Evolutionary conservation across 2,329 filamentous ascomycete species (phyloP).

Genomic region (Fusarium zealandicum): DNA sequence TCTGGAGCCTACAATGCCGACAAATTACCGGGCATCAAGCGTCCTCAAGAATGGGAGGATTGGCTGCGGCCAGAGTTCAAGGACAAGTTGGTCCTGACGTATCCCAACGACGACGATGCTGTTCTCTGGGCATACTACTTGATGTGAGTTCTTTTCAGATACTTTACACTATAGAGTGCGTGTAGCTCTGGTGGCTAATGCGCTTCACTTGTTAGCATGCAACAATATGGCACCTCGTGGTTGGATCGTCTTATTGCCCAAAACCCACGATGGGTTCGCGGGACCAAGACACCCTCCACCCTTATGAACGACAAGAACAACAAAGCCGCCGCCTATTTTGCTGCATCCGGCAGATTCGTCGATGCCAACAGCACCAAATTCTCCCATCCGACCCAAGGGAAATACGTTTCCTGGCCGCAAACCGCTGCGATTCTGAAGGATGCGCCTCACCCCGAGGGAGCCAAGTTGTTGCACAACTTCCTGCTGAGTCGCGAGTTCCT

Average conservation of each 20-base stretch:
- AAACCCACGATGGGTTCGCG: slow-evolving; percentile 62
- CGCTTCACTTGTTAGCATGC: slow-evolving; percentile 37
- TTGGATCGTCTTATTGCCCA: slow-evolving; percentile 56
- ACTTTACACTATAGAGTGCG: neutral
- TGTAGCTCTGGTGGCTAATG: neutral
- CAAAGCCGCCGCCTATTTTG: slow-evolving; percentile 48
- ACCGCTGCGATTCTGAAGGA: slow-evolving; percentile 56
- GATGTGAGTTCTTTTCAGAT: slow-evolving; percentile 46
- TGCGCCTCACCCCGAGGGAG: slow-evolving; percentile 57
- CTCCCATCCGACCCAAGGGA: slow-evolving; percentile 46
- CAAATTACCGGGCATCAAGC: slow-evolving; percentile 42
- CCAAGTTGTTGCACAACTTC: slow-evolving; percentile 59
- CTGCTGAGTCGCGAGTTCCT: slow-evolving; percentile 54
- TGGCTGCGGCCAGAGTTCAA: slow-evolving; percentile 59
- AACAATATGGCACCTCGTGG: slow-evolving; percentile 54
- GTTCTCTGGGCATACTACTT: slow-evolving; percentile 59
- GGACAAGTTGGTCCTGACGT: slow-evolving; percentile 60
- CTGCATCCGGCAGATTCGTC: slow-evolving; percentile 31
- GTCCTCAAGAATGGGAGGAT: slow-evolving; percentile 50
- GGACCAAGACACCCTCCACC: slow-evolving; percentile 52
- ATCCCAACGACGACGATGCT: slow-evolving; percentile 66
- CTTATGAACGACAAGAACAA: slow-evolving; percentile 43
- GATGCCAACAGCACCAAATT: slow-evolving; percentile 32
- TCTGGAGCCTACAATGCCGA: slow-evolving; percentile 42
- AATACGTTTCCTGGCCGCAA: slow-evolving; percentile 58